Base-by-base conservation (phyloP, 352 stramenopile species). In the Globisporangium cederbergense region DNA sequence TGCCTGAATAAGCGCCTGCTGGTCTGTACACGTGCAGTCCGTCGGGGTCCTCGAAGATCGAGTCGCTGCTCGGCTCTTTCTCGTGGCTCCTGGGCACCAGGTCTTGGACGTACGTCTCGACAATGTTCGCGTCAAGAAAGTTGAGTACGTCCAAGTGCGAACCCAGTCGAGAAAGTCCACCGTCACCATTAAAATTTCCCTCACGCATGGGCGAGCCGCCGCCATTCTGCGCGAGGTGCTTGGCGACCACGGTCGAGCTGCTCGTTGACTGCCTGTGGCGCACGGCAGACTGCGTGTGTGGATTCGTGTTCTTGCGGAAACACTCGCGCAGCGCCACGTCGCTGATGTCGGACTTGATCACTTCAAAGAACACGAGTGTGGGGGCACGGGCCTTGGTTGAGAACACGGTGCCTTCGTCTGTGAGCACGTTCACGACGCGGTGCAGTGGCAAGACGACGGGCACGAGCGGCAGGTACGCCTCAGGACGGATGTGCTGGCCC, bases 281-380 rank as follows among this genome's bases (percentile, higher is more conserved):
- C 2, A 55, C 40, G 0, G 56, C 56, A 0, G 28, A 43, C 28
- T 60, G 55, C 2, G 60, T 40, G 42, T 60, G 65, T 11, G 65
- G 61, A 18, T 67, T 71, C 14, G 36, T 56, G 32, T 60, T 65
- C 30, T 46, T 25, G 4, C 70, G 70, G 42, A 74, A 72, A 32
- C 62, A 67, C 8, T 65, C 66, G 18, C 36, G 54, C 22, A 76
- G 36, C 1, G 70, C 66, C 3, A 51, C 67, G n/a, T 76, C 63
- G 10, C 66, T 58, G 8, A 71, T 62, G 38, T 76, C 60, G 9
- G 75, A 82, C 20, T 58, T 28, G 25, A 83, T 73, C 20, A 87
- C 66, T 58, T 91, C 82, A 67, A 88, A 90, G 54, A 81, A 82
- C 46, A 91, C 71, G n/a, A 90, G 54, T 14, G 76, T 90, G 10